These are phyloP conservation scores for Trichoderma sp. DNA, from an alignment of 2,329 filamentous ascomycete genomes.

Conservation along the genomic window DNA sequence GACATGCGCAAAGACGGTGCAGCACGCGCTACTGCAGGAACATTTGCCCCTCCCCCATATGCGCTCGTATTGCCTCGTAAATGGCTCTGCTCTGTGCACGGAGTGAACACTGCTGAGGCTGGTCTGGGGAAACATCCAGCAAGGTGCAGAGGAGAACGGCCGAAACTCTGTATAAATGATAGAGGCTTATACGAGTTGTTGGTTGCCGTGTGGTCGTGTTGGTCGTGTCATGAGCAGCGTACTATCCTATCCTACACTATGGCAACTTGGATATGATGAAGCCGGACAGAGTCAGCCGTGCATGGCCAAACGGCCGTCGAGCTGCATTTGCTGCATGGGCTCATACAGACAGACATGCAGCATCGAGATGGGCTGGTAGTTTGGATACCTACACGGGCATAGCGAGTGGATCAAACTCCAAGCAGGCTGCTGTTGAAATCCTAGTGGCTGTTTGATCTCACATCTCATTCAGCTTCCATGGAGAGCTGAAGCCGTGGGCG, in stretches of 20 bases:
- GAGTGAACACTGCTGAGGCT: not conserved
- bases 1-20: conserved; percentile 1
- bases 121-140: not conserved
- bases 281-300: not conserved
- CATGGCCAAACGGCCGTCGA: conserved; percentile 9
- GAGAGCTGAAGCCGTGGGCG: not conserved
- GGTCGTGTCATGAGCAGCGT: not conserved
- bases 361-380: not conserved
- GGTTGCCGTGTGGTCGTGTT: not conserved
- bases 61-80: not conserved
- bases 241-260: too few relatives aligned
- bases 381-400: not conserved
- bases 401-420: not conserved
- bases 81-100: not conserved
- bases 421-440: not conserved
- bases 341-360: not conserved
- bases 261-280: not conserved
- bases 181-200: not conserved
- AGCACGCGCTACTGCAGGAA: conserved; percentile 26
- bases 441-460: not conserved
- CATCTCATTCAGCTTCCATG: not conserved
- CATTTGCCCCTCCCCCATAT: conserved; percentile 3
- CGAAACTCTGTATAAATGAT: not conserved
- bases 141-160: not conserved
- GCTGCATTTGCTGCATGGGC: not conserved